phyloP scores from a whole-genome alignment of 1,284 basidiomycete genomes.

The Uromyces viciae-fabae region DNA sequence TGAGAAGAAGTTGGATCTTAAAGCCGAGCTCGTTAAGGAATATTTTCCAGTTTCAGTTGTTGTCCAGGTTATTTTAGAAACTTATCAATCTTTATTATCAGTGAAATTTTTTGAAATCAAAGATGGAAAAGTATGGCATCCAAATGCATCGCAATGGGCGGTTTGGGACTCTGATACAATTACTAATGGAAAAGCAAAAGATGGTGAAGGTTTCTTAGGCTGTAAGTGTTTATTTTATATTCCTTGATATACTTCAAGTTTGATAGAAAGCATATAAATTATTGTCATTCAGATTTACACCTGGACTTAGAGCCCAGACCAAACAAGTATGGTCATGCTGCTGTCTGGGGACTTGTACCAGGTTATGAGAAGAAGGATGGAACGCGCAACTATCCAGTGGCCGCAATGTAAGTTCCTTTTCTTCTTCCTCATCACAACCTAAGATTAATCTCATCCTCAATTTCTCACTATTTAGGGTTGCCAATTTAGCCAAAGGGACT shows the following conservation, averaged over 20 bases:
- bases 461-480: constrained; percentile 58
- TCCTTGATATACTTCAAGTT: background rate
- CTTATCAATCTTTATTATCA: constrained; percentile 73
- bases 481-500: constrained; percentile 77
- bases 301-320: constrained; percentile 76
- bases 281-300: constrained; percentile 69
- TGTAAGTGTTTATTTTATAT: background rate
- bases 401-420: constrained; percentile 62
- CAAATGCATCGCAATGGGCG: constrained; percentile 58
- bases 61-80: constrained; percentile 70
- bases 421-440: background rate
- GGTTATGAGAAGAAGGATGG: constrained; percentile 56
- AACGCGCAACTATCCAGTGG: constrained; percentile 66
- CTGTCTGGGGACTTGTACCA: constrained; percentile 67
- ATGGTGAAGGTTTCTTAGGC: constrained; percentile 41
- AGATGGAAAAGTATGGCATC: constrained; percentile 65
- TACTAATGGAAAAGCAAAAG: constrained; percentile 5
- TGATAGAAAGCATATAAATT: no score
- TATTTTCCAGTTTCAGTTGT: constrained; percentile 78
- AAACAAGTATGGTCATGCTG: constrained; percentile 77
- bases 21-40: constrained; percentile 73
- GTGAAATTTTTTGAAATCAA: constrained; percentile 66
- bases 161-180: constrained; percentile 32
- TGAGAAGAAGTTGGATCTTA: constrained; percentile 61
- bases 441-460: background rate